Evolutionary conservation across 306 rosid genomes (phyloP), one percentile per base, ranked within the genome.

Genomic region (Fragaria ananassa): DNA sequence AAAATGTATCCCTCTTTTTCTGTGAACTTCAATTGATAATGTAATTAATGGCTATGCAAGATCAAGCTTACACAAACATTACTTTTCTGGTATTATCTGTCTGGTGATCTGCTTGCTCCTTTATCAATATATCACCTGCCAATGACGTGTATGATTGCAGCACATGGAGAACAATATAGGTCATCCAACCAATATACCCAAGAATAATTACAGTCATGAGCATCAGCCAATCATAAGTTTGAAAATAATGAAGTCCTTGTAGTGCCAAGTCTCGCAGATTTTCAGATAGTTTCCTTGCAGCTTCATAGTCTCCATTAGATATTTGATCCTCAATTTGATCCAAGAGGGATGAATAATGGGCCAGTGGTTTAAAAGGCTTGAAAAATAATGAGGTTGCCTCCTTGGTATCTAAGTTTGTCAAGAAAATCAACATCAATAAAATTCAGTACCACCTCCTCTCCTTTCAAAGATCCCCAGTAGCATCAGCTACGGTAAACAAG

Each of bases 191-290:
- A 78, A 87, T 71, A 78, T 93, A 93, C 64, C 98, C 98, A 62
- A 93, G 89, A 76, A 91, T 87, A 66, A 93, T 90, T 68, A 93
- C 80, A 68, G 94, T 87, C 93, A 90, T 89, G 67, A 93, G 96
- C 98, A 89, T 87, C 86, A 90, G 79, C 98, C 98, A 93, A 80
- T 93, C 98, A 49, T 93, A 93, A 71, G 98, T 93, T 82, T 93
- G 98, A 80, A 93, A 93, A 86, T 93, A 93, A 76, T 90, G 90
- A 81, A 93, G 96, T 77, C 98, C 98, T 83, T 83, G 86, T 79
- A 93, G 80, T 15, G 98, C 96, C 84, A 93, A 86, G 79, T 83
- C 89, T 79, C 91, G 86, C 49, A 93, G 93, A 75, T 86, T 81
- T 84, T 90, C 88, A 13, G 94, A 88, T 76, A 80, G 79, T 66